Evolutionary conservation across 495 filamentous ascomycete species (phyloP).

Genomic region (Apiosordaria backusii): DNA sequence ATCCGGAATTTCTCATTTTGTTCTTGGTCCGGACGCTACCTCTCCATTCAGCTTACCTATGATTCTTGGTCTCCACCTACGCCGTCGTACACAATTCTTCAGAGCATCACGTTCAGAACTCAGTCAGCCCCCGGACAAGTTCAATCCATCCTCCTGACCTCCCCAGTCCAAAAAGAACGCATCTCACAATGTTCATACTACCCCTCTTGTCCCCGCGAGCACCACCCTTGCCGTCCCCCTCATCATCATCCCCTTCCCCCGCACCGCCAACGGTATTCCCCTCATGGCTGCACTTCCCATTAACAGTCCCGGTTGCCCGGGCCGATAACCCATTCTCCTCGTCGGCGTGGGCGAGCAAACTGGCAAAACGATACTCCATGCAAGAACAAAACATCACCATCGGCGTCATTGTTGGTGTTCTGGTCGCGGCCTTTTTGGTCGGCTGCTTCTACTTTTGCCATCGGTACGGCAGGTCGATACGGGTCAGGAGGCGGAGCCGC

Average conservation of each 20-base stretch:
- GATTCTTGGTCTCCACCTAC: too few species aligned
- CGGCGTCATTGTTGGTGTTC: constrained; percentile 35
- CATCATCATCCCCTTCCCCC: neutral
- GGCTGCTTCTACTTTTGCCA: constrained; percentile 30
- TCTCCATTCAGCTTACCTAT: too few species aligned
- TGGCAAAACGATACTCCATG: constrained; percentile 9
- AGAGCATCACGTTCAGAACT: too few species aligned
- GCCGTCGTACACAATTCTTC: too few species aligned
- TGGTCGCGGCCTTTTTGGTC: constrained; percentile 32
- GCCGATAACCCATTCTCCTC: neutral
- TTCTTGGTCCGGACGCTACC: too few species aligned
- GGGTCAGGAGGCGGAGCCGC: constrained; percentile 17
- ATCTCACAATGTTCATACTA: neutral
- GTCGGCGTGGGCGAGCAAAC: neutral
- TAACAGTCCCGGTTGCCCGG: neutral
- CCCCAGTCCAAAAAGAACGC: neutral
- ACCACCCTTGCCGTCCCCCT: neutral
- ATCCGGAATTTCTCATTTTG: too few species aligned
- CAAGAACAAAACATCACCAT: constrained; percentile 33
- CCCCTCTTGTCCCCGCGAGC: neutral
- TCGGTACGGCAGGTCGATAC: constrained; percentile 31
- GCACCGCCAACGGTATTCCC: neutral
- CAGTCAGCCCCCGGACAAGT: too few species aligned
- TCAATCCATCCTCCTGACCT: too few species aligned
- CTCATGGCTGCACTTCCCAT: neutral